Percentiles rank a stretch among this genome's conserved stretches.
Conservation (phyloP, 1,139 yeast genomes). For the Scheffersomyces lignicola region DNA sequence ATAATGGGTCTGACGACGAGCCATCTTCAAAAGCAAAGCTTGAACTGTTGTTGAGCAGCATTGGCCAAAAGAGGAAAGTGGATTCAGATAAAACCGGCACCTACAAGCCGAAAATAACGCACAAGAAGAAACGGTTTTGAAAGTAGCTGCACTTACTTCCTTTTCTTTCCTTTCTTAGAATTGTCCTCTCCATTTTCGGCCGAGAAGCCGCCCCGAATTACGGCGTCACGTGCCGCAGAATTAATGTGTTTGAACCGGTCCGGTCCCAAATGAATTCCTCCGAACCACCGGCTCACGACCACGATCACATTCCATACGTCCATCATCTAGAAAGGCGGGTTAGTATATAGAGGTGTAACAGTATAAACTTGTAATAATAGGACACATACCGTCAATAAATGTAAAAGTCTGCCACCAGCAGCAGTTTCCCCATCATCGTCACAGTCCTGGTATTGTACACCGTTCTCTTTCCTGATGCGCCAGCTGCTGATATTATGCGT, state of each 20-base stretch:
- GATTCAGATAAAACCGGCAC: constrained; percentile 12
- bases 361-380: not conserved
- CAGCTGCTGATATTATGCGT: constrained; percentile 85
- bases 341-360: constrained; percentile 18
- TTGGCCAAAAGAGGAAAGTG: not conserved
- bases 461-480: constrained; percentile 60
- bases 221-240: constrained; percentile 82
- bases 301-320: constrained; percentile 86
- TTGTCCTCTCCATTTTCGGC: constrained; percentile 7
- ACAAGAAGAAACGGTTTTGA: constrained; percentile 2
- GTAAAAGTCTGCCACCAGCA: constrained; percentile 87
- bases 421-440: constrained; percentile 99
- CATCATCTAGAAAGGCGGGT: constrained; percentile 48
- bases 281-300: constrained; percentile 90
- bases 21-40: not conserved
- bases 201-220: constrained; percentile 60
- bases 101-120: constrained; percentile 7
- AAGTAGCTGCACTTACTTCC: not conserved
- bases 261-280: constrained; percentile 89
- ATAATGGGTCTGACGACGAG: not conserved
- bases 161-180: constrained; percentile 24
- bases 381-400: constrained; percentile 61
- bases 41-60: not conserved
- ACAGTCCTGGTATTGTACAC: constrained; percentile 71
- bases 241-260: constrained; percentile 94